phyloP scores from a whole-genome alignment of 192 early-diverging fungal genomes.

The Coemansia sp. region DNA sequence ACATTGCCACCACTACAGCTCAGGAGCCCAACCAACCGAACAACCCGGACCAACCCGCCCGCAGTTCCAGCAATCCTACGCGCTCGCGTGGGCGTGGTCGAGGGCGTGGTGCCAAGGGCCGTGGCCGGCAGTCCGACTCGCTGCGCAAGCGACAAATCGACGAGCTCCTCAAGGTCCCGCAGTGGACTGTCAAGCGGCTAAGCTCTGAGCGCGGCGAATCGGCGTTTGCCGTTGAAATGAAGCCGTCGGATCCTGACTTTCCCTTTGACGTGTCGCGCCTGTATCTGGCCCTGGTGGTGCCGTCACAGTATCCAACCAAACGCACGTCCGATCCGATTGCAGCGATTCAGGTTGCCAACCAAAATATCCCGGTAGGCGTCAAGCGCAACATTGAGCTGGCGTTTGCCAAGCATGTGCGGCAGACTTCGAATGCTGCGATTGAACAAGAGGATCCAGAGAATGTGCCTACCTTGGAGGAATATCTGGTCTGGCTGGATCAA shows the following conservation, averaged over 20 bases:
- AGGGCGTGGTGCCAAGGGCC: not conserved
- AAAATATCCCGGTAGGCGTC: constrained; percentile 36
- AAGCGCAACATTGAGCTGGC: constrained; percentile 42
- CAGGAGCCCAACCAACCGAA: not conserved
- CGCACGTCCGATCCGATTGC: constrained; percentile 24
- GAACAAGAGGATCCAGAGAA: constrained; percentile 11
- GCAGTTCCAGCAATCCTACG: not conserved
- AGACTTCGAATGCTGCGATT: constrained; percentile 14
- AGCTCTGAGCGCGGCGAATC: constrained; percentile 31
- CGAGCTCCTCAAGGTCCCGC: constrained; percentile 19
- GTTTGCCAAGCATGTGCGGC: constrained; percentile 34
- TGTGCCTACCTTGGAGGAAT: constrained; percentile 22
- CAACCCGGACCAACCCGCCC: too few species aligned
- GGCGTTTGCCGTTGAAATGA: constrained; percentile 46
- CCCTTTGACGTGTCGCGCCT: constrained; percentile 69
- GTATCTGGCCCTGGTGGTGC: constrained; percentile 58
- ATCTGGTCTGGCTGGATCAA: constrained; percentile 57
- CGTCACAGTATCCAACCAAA: constrained; percentile 51
- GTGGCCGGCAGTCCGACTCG: constrained; percentile 1
- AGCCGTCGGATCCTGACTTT: constrained; percentile 70
- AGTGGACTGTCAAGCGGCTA: constrained; percentile 28
- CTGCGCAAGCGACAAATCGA: constrained; percentile 34
- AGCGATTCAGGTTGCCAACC: constrained; percentile 40
- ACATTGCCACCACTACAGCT: not conserved
- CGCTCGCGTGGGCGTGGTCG: not conserved